Conservation (phyloP, 179 eudicot species). For the Sideroxylon spinosum region DNA sequence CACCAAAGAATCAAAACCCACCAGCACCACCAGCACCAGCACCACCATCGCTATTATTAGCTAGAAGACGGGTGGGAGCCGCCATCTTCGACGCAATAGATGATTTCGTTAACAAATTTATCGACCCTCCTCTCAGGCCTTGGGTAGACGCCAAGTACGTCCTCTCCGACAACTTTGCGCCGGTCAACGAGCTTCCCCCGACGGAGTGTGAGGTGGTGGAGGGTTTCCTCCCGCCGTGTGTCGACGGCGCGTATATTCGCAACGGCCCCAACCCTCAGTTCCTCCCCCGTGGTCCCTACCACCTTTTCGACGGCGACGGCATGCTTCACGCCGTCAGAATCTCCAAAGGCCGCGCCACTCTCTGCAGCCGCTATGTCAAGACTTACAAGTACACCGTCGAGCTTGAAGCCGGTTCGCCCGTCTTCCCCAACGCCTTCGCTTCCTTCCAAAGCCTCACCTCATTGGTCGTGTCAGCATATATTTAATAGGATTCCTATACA, state of each 20-base stretch:
- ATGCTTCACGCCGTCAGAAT: conserved; percentile 52
- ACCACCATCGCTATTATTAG: too few relatives aligned
- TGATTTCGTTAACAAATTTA: neutral
- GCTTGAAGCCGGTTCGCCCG: conserved; percentile 25
- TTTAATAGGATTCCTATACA: too few relatives aligned
- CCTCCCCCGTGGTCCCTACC: conserved; percentile 49
- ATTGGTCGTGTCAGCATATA: conserved; percentile 32
- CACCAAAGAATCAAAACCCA: too few relatives aligned
- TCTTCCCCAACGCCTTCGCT: conserved; percentile 43
- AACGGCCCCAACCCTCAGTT: conserved; percentile 66
- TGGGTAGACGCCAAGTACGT: conserved; percentile 44
- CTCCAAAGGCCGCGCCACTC: conserved; percentile 43
- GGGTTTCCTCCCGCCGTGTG: conserved; percentile 43
- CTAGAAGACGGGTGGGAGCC: too few relatives aligned
- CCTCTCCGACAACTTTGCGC: conserved; percentile 48
- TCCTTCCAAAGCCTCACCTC: conserved; percentile 38
- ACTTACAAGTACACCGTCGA: conserved; percentile 48
- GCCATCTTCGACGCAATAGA: too few relatives aligned
- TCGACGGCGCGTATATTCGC: conserved; percentile 59
- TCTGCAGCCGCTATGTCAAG: conserved; percentile 53
- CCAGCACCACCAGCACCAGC: too few relatives aligned
- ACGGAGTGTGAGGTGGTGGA: conserved; percentile 37
- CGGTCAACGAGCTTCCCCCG: conserved; percentile 54
- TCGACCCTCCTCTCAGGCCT: conserved; percentile 28
- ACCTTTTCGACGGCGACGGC: conserved; percentile 62